phyloP scores from a whole-genome alignment of 2,329 filamentous ascomycete species.

The Trichoderma harzianum region DNA sequence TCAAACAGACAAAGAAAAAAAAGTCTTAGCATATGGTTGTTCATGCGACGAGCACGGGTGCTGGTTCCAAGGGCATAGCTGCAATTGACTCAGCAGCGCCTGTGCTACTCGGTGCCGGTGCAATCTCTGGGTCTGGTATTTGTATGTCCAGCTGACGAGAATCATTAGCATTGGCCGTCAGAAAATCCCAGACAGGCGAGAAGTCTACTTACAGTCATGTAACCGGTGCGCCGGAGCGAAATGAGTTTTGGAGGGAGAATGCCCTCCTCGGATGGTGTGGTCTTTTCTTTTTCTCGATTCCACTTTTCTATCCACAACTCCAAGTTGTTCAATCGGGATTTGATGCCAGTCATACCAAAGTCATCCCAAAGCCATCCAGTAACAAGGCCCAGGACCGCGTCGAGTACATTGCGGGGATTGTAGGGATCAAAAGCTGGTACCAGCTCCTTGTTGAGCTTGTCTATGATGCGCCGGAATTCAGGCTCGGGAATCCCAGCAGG shows the following conservation, averaged over 20 bases:
- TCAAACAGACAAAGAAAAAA: background rate
- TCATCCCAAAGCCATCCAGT: slow-evolving; percentile 98
- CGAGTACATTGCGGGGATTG: slow-evolving; percentile 71
- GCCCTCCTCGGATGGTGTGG: slow-evolving; percentile 48
- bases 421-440: slow-evolving; percentile 78
- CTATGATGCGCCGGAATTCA: slow-evolving; percentile 79
- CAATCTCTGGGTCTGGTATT: slow-evolving; percentile 74
- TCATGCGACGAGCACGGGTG: slow-evolving; percentile 26
- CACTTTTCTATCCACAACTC: slow-evolving; percentile 83
- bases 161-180: background rate
- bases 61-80: slow-evolving; percentile 34
- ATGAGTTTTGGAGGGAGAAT: slow-evolving; percentile 66
- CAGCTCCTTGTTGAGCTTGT: slow-evolving; percentile 76
- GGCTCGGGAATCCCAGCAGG: slow-evolving; percentile 76
- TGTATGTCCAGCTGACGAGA: slow-evolving; percentile 69
- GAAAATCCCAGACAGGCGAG: background rate
- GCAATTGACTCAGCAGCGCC: slow-evolving; percentile 38
- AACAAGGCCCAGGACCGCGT: slow-evolving; percentile 72
- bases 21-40: background rate
- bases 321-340: slow-evolving; percentile 64
- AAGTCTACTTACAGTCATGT: slow-evolving; percentile 65
- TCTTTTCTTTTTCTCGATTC: slow-evolving; percentile 70
- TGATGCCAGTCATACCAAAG: slow-evolving; percentile 71
- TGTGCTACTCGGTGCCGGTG: slow-evolving; percentile 46
- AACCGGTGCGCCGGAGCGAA: slow-evolving; percentile 76